Evolutionary conservation across 768 basidiomycete species (phyloP), one percentile per base, ranked within the genome.

Genomic region (Lactarius evosmus): DNA sequence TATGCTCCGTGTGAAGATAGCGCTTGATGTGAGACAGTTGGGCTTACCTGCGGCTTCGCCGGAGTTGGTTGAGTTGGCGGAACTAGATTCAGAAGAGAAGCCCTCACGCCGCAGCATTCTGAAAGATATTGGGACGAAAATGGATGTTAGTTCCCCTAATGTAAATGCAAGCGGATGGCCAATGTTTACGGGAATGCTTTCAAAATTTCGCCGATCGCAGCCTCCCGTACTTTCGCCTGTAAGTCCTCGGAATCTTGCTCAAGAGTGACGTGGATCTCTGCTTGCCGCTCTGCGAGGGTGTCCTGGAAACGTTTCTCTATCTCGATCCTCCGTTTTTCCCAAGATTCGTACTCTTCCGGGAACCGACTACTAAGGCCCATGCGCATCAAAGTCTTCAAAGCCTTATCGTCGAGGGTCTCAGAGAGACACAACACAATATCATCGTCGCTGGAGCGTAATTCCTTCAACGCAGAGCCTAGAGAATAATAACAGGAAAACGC

Each of bases 381-480:
- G 6, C n/a, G 17, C 55, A 65, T 61, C 32, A 65, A 57, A 1
- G 49, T 36, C 25, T 52, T 46, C 16, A 65, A 34, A 7, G 64
- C 36, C 17, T 29, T 34, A 16, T 65, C 64, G 1, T 65, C 64
- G n/a, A 65, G 56, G 7, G 38, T 25, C 32, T 65, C 60, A 1
- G 64, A 61, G 54, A 65, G 55, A 46, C 59, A 65, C 14, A 61
- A 22, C 7, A 36, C 25, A 36, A 51, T 60, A 4, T 65, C 60
- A 17, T 61, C 50, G 25, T 5, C 60, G 33, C 63, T 64, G 17
- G 19, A 64, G 49, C 7, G 9, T 14, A 4, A 27, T 55, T 5
- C 7, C 6, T 12, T 60, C 34, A 41, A 56, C 5, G 1, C 7
- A 50, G 8, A 29, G 3, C 8, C 3, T 29, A 5, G 36, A 8